Base-by-base conservation (phyloP, 129 eudicot genomes). In the Flaveria ramosissima region DNA sequence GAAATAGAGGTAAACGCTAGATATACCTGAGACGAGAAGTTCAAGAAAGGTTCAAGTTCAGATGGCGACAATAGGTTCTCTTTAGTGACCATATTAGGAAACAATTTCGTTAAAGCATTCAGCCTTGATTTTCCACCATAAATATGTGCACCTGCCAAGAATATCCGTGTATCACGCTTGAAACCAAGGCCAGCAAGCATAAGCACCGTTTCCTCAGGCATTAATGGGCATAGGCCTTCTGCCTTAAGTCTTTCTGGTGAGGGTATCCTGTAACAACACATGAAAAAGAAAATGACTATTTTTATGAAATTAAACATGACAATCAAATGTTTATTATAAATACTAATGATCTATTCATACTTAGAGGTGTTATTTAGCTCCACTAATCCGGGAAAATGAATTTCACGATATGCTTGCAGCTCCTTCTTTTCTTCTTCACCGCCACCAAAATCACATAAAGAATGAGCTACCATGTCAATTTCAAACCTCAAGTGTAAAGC, bases 131-230 rank as follows among this genome's bases (percentile, higher is more conserved):
- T 82, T 53, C 99, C 99, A 21, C 99, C 99, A 81, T 95, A 95
- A 43, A 95, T 91, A 67, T 91, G 97, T 68, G 99, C 92, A 36
- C 99, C 97, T 8, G 99, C 99, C 77, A 95, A 74, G 77, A 74
- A 95, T 81, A 95, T 88, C 63, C 73, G 89, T 14, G 96, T 92
- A 51, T 89, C 84, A 50, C 96, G 96, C 65, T 89, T 87, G 80
- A 95, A 95, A 82, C 97, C 99, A 42, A 95, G 97, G 72, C 86
- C 97, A 20, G 99, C 96, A 80, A 95, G 97, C 99, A 95, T 92
- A 73, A 95, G 99, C 72, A 88, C 99, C 1, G 99, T 87, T 84
- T 95, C 99, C 81, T 95, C 99, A 15, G 99, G 97, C 89, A 90
- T 92, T 80, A 95, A 82, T 8, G 99, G 99, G 67, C 99, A 95